These are phyloP conservation scores for Amphicarpaea edgeworthii DNA, from an alignment of 306 rosid species.

Conservation along the genomic window DNA sequence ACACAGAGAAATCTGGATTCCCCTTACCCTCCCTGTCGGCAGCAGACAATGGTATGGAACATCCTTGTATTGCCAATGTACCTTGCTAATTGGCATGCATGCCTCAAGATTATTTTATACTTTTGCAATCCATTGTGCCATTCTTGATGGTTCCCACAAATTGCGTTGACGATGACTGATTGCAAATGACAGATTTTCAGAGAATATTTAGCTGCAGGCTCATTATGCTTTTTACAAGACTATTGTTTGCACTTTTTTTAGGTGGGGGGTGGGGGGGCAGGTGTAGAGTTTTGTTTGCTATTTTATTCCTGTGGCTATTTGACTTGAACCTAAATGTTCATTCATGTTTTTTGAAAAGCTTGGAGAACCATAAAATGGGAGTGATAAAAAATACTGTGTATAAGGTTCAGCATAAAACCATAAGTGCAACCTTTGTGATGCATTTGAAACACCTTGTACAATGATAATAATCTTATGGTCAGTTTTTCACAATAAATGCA, in stretches of 20 bases:
- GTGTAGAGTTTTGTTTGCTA: not conserved
- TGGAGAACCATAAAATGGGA: not conserved
- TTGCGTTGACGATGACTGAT: not conserved
- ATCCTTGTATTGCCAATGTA: constrained; percentile 36
- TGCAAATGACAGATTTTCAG: not conserved
- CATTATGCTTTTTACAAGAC: not conserved
- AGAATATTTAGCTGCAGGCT: not conserved
- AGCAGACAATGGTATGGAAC: constrained; percentile 55
- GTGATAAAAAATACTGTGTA: not conserved
- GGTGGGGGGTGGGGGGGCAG: not conserved
- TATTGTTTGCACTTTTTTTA: not conserved
- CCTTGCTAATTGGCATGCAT: constrained; percentile 3
- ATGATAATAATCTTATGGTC: not conserved
- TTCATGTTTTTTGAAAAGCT: constrained; percentile 20
- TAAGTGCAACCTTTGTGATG: not conserved
- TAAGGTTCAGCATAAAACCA: not conserved
- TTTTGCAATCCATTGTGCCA: not conserved
- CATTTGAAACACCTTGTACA: constrained; percentile 31
- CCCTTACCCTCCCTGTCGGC: constrained; percentile 42
- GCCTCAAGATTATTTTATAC: not conserved
- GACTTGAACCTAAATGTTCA: constrained; percentile 13
- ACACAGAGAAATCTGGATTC: constrained; percentile 37
- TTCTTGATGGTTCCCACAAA: not conserved
- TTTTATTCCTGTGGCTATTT: not conserved
- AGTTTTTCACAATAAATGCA: constrained; percentile 27